Base-by-base conservation (phyloP, 805 yeast genomes). In the Barnettozyma wickerhamii region DNA sequence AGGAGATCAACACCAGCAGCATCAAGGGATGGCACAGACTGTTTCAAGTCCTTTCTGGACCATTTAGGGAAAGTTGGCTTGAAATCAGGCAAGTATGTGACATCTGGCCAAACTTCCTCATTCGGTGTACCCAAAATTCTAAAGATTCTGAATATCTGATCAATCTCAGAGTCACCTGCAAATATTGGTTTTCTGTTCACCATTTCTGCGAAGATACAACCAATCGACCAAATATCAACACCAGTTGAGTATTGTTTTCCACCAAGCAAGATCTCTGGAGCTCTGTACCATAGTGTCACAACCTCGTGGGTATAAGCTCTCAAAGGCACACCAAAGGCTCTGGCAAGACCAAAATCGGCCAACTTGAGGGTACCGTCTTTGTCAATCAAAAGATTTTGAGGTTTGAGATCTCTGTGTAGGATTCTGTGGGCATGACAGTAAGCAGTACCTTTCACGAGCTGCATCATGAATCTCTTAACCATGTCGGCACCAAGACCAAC, bases 161-260 rank as follows among this genome's bases (percentile, higher is more conserved):
- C 99, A 58, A 93, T 95, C 62, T 93, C 99, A 10, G 96, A 88
- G 61, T 93, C 96, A 6, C 99, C 99, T 0, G 98, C 95, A 66
- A 93, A 91, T 39, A 93, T 64, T 7, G 99, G 97, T 61, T 87
- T 87, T 41, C 99, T 80, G 54, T 89, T 87, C 43, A 90, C 88
- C 98, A 93, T 90, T 62, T 93, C 99, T 6, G 97, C 99, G 62
- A 93, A 85, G 35, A 93, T 93, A 60, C 97, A 90, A 13, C 99
- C 99, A 46, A 91, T 85, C 10, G 96, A 87, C 99, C 99, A 93
- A 84, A 93, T 89, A 62, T 93, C 99, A 38, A 93, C 96, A 15
- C 98, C 97, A 0, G 98, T 93, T 27, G 96, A 87, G 63, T 93
- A 93, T 57, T 93, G 97, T 52, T 95, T 86, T 4, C 97, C 96